A percentile compares a stretch with the other conserved stretches of the same genome.
Evolutionary conservation across 2,329 filamentous ascomycete species (phyloP).

Genomic region (Microdochium trichocladiopsis): DNA sequence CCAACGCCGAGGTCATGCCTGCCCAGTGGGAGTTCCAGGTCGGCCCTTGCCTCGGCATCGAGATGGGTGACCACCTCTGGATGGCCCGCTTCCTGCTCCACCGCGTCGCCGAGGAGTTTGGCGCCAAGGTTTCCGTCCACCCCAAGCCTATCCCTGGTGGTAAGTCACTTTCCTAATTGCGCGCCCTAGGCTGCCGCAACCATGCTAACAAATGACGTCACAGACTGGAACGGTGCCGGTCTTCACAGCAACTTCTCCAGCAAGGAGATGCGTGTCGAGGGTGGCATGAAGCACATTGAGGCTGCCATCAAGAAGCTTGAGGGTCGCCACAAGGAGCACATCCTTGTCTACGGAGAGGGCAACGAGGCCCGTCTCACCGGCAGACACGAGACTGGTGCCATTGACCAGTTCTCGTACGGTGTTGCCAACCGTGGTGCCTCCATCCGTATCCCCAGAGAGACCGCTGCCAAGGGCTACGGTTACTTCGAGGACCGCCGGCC

Average conservation of each 20-base stretch:
- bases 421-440: constrained; percentile 93
- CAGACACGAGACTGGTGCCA: constrained; percentile 86
- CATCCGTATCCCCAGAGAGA: constrained; percentile 84
- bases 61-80: constrained; percentile 96
- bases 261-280: constrained; percentile 78
- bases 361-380: constrained; percentile 94
- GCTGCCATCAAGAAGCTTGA: constrained; percentile 77
- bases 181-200: too few relatives aligned
- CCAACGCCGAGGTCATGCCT: constrained; percentile 98
- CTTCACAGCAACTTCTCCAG: constrained; percentile 63
- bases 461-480: constrained; percentile 80
- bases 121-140: constrained; percentile 88
- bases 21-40: constrained; percentile 98
- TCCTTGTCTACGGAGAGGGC: constrained; percentile 90
- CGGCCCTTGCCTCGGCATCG: constrained; percentile 80
- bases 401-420: constrained; percentile 90
- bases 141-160: constrained; percentile 93
- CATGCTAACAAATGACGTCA: too few relatives aligned
- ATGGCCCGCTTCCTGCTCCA: constrained; percentile 81
- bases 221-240: constrained; percentile 97
- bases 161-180: too few relatives aligned
- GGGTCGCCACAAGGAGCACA: constrained; percentile 73
- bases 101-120: constrained; percentile 93
- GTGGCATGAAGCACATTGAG: constrained; percentile 95
- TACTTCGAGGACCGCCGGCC: constrained; percentile 87